Evolutionary conservation across 164 flowering plant species (phyloP), one percentile per base, ranked within the genome.

Genomic region (Vitis amurensis): DNA sequence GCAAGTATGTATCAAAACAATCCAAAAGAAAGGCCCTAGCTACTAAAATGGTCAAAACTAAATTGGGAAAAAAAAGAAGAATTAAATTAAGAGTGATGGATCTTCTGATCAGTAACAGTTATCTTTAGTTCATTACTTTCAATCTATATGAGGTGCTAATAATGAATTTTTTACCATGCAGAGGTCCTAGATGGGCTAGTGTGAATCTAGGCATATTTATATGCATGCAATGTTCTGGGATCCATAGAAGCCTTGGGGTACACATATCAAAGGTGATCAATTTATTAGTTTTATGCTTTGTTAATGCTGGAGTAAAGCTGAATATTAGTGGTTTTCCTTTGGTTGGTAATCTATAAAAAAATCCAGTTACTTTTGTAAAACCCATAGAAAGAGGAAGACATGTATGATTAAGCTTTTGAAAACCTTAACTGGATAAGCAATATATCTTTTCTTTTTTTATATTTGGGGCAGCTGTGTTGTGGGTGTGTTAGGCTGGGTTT

Each of bases 161-260:
- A 11, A 5, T 69, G 15, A 15, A 7, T 44, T 66, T 17, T 62
- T 71, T 75, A n/a, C 52, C 49, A 12, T 78, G 78, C 86, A 91
- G 97, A 68, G 94, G 84, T 59, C 97, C 97, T 64, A 78, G 97
- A 80, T 91, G 97, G 97, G 97, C 97, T 55, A 91, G 97, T 61
- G 93, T 91, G 61, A 91, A 91, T 78, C 79, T 91, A 10, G 97
- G 97, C 11, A 88, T 89, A 67, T 91, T 91, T 77, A 88, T 91
- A 58, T 91, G 97, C 78, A 89, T 89, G 80, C 92, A 89, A 50
- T 91, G 94, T 79, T 91, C 97, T 51, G 94, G 97, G 53, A 82
- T 91, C 55, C 97, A 91, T 73, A 82, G 94, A 71, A 86, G 94
- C 72, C 90, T 91, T 64, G 96, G 96, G 23, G 90, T 87, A 50